phyloP scores from a whole-genome alignment of 345 rosid species.

The Arabidopsis arenosa region DNA sequence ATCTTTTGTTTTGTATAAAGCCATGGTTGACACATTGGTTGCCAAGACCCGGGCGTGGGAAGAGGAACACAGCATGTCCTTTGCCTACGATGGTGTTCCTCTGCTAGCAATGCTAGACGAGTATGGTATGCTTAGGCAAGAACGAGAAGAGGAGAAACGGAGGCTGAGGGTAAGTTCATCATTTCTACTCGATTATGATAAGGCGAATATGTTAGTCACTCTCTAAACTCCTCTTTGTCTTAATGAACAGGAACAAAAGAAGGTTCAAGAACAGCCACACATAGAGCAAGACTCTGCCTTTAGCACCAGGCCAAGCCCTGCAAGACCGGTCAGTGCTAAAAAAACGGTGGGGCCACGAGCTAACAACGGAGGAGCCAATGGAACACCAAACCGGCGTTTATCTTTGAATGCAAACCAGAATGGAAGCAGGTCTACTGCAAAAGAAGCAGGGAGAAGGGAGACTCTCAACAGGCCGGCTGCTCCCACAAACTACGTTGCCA shows the following conservation, averaged over 20 bases:
- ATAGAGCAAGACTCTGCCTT: conserved; percentile 77
- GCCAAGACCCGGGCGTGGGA: conserved; percentile 93
- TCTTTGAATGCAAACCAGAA: conserved; percentile 82
- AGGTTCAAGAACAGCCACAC: conserved; percentile 80
- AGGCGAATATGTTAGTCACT: neutral
- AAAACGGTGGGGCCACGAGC: conserved; percentile 73
- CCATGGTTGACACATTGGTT: conserved; percentile 85
- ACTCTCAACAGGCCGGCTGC: conserved; percentile 63
- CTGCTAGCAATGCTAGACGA: conserved; percentile 97
- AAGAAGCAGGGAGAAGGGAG: conserved; percentile 83
- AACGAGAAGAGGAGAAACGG: conserved; percentile 96
- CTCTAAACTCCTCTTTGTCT: neutral
- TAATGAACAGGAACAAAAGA: conserved; percentile 73
- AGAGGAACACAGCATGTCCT: conserved; percentile 74
- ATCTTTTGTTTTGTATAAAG: conserved; percentile 47
- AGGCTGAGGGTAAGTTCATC: conserved; percentile 66
- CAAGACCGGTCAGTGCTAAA: conserved; percentile 70
- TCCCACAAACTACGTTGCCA: conserved; percentile 77
- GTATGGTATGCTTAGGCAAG: conserved; percentile 97
- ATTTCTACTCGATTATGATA: neutral
- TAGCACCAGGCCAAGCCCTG: conserved; percentile 89
- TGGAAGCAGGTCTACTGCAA: conserved; percentile 68
- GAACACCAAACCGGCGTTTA: conserved; percentile 81
- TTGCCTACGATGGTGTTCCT: conserved; percentile 92
- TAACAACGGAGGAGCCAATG: conserved; percentile 73